These are phyloP conservation scores for Ehretia macrophylla DNA, from an alignment of 257 asterid species.

Conservation along the genomic window DNA sequence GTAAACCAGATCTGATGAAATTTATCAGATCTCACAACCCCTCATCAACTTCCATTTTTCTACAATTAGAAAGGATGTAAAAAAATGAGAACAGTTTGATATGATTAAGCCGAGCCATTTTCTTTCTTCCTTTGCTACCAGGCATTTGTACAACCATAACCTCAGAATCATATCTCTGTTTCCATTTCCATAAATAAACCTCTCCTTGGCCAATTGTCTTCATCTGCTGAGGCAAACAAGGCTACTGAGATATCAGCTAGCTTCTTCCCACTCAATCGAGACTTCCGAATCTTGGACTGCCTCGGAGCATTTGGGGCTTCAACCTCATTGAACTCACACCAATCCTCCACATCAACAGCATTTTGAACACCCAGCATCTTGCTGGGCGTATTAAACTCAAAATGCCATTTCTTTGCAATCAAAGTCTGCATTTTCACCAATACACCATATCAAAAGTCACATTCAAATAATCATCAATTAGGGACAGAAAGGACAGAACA, in stretches of 20 bases:
- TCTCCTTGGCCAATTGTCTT: constrained; percentile 26
- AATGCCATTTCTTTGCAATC: constrained; percentile 60
- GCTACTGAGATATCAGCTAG: constrained; percentile 55
- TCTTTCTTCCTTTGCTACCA: too few species aligned
- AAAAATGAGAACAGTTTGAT: constrained; percentile 1
- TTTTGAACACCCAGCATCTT: constrained; percentile 39
- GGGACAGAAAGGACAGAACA: not conserved
- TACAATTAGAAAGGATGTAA: constrained; percentile 41
- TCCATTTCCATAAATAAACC: constrained; percentile 25
- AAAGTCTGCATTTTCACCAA: constrained; percentile 38
- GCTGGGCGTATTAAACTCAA: constrained; percentile 57
- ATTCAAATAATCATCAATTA: not conserved
- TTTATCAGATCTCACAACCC: constrained; percentile 9
- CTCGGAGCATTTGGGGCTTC: constrained; percentile 69
- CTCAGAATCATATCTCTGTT: constrained; percentile 10
- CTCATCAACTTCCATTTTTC: too few species aligned
- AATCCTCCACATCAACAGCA: constrained; percentile 17
- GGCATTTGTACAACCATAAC: not conserved
- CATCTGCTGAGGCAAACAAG: constrained; percentile 38
- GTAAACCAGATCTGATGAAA: constrained; percentile 13
- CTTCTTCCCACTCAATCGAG: constrained; percentile 39
- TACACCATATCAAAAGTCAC: not conserved
- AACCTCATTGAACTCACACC: constrained; percentile 20
- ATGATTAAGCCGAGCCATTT: not conserved
- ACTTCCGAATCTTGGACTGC: constrained; percentile 38